Evolutionary conservation across 2,329 filamentous ascomycete species (phyloP).

Genomic region (Epicoccum nigrum): DNA sequence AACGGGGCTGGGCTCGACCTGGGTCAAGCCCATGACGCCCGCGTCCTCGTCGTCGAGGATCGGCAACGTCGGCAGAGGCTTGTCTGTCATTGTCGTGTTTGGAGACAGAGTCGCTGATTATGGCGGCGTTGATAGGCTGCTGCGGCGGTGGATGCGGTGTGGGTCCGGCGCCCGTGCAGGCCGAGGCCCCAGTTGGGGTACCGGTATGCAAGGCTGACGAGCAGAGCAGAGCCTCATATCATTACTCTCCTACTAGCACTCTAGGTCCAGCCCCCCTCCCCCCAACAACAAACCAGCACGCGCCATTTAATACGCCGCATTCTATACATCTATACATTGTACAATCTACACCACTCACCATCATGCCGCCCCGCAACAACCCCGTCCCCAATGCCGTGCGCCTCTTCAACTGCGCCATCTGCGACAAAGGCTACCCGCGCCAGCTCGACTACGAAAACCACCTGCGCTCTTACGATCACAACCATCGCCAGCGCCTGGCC

Average conservation of each 20-base stretch:
- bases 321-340: too few relatives aligned
- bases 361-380: constrained; percentile 44
- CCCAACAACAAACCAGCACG: neutral
- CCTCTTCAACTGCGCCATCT: constrained; percentile 66
- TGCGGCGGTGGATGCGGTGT: constrained; percentile 19
- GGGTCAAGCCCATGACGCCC: constrained; percentile 70
- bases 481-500: constrained; percentile 75
- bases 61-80: constrained; percentile 8
- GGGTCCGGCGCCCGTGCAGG: constrained; percentile 1
- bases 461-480: constrained; percentile 92
- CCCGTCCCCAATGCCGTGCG: constrained; percentile 52
- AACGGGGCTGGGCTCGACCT: constrained; percentile 84
- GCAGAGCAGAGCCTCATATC: neutral
- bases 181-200: constrained; percentile 2
- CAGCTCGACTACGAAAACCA: constrained; percentile 98
- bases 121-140: constrained; percentile 40
- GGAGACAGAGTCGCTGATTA: constrained; percentile 27
- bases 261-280: too few relatives aligned
- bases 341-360: constrained; percentile 14
- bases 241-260: too few relatives aligned
- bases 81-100: constrained; percentile 12
- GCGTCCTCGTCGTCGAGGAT: constrained; percentile 40
- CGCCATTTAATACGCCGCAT: neutral
- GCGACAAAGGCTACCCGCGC: constrained; percentile 89
- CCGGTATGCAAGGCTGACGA: neutral